Base-by-base conservation (phyloP, 495 filamentous ascomycete genomes). In the Parathielavia appendiculata region DNA sequence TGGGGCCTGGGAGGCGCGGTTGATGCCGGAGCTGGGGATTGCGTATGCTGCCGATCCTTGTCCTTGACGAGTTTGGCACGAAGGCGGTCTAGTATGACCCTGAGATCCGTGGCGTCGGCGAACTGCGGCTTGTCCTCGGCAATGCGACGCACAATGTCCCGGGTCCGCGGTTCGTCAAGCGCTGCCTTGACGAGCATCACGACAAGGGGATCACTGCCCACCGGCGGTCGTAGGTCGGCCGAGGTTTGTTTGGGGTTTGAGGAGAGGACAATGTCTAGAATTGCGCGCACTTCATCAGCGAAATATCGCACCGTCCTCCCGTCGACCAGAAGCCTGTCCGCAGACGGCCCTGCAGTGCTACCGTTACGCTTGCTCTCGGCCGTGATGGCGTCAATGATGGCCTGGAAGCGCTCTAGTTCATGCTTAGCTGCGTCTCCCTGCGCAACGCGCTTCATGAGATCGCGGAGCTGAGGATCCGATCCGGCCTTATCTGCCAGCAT, bases 371-470 rank as follows among this genome's bases (percentile, higher is more conserved):
- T 77, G 58, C 72, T 76, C 53, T 80, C 76, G 5, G 66, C 79
- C 41, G 90, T 92, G 35, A 99, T 83, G 51, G 91, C 87, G 65
- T 96, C 89, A 59, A 99, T 97, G 54, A 97, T 92, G 48, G 79
- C 76, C 69, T 99, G 95, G 66, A 99, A 99, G 58, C 85, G 81
- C 57, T 86, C 86, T 14, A 99, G 79, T 63, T 97, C 90, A 35
- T 86, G 80, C 51, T 83, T 82, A 3, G 82, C 81, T 3, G 95
- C 95, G 57, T 90, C 84, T 20, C 91, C 93, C 23, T 87, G 85
- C 5, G 95, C 95, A 10, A 99, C 95, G 13, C 92, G 84, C 65
- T 90, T 87, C 95, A 99, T 99, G 12, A 99, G 79, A n/a, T 86
- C 84, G 64, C 96, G 92, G n/a, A 99, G 77, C 48, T 91, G 82